Percentiles rank a stretch among this genome's conserved stretches.
phyloP scores from a whole-genome alignment of 495 filamentous ascomycete species.

The Clohesyomyces aquaticus region DNA sequence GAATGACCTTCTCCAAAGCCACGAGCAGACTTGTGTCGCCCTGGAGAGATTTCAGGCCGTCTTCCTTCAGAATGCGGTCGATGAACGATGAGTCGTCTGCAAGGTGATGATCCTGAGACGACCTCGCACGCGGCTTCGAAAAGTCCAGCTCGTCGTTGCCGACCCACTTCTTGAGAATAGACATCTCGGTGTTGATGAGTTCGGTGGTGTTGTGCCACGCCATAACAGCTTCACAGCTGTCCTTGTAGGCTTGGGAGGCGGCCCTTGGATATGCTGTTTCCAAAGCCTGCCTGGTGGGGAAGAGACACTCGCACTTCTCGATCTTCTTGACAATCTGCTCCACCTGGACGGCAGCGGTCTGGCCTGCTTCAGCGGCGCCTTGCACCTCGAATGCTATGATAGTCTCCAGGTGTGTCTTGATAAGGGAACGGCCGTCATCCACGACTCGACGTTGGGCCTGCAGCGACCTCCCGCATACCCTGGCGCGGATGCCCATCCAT shows the following conservation, averaged over 20 bases:
- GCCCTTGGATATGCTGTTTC: slow-evolving; percentile 70
- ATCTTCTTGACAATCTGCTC: slow-evolving; percentile 86
- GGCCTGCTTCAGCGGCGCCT: slow-evolving; percentile 88
- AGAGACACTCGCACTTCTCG: slow-evolving; percentile 81
- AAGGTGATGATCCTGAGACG: slow-evolving; percentile 58
- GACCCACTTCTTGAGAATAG: slow-evolving; percentile 90
- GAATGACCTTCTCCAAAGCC: slow-evolving; percentile 78
- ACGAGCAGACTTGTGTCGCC: slow-evolving; percentile 84
- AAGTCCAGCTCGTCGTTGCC: slow-evolving; percentile 96
- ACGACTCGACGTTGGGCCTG: slow-evolving; percentile 80
- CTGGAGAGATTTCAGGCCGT: slow-evolving; percentile 88
- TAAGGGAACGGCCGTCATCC: slow-evolving; percentile 71
- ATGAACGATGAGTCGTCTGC: slow-evolving; percentile 89
- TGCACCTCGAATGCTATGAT: slow-evolving; percentile 93
- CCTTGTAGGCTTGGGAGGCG: slow-evolving; percentile 71
- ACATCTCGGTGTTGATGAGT: slow-evolving; percentile 92
- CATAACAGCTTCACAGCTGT: slow-evolving; percentile 83
- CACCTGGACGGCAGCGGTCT: slow-evolving; percentile 82
- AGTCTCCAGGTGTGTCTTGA: slow-evolving; percentile 76
- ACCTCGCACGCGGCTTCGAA: slow-evolving; percentile 57
- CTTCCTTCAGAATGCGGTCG: slow-evolving; percentile 97
- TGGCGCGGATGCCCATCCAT: slow-evolving; percentile 85
- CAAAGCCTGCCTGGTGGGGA: slow-evolving; percentile 76
- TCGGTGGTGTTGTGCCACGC: slow-evolving; percentile 98
- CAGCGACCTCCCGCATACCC: slow-evolving; percentile 78